A percentile compares a stretch with the other conserved stretches of the same genome.
Evolutionary conservation across 129 eudicot genomes (phyloP).

Genomic region (Flaveria robusta): DNA sequence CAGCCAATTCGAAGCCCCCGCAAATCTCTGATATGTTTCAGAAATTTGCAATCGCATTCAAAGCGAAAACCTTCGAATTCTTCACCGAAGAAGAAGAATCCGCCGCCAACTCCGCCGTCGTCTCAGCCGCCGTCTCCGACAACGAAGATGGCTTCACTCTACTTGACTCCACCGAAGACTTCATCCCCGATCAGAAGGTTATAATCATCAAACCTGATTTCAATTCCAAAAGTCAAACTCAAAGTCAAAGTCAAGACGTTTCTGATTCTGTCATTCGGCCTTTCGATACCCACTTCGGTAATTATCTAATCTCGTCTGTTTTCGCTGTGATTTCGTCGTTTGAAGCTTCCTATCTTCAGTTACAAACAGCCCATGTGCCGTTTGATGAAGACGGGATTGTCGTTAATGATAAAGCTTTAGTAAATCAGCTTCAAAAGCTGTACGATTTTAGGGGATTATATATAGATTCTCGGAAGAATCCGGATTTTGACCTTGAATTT

Average conservation of each 20-base stretch:
- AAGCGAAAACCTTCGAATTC: conserved; percentile 84
- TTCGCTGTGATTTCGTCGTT: conserved; percentile 83
- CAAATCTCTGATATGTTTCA: conserved; percentile 90
- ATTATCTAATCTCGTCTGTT: conserved; percentile 60
- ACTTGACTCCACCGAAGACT: conserved; percentile 74
- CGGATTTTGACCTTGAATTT: conserved; percentile 44
- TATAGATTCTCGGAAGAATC: conserved; percentile 47
- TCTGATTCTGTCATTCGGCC: conserved; percentile 34
- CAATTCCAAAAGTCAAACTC: conserved; percentile 22
- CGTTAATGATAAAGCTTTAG: conserved; percentile 64
- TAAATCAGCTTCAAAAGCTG: conserved; percentile 65
- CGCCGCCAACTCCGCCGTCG: conserved; percentile 29
- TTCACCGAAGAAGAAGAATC: conserved; percentile 65
- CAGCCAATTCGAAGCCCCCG: conserved; percentile 56
- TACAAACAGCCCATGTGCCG: conserved; percentile 89
- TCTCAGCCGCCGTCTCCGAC: conserved; percentile 41
- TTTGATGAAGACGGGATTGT: conserved; percentile 57
- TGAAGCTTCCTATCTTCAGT: conserved; percentile 86
- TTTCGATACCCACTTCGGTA: conserved; percentile 45
- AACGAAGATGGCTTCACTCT: conserved; percentile 50
- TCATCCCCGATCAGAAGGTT: conserved; percentile 83
- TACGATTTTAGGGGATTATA: conserved; percentile 68
- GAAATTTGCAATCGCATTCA: conserved; percentile 89
- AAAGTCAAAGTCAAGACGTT: conserved; percentile 25
- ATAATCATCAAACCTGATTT: conserved; percentile 80